A percentile compares a stretch with the other conserved stretches of the same genome.
Evolutionary conservation across 306 rosid genomes (phyloP).

Genomic region (Fagus sylvatica): DNA sequence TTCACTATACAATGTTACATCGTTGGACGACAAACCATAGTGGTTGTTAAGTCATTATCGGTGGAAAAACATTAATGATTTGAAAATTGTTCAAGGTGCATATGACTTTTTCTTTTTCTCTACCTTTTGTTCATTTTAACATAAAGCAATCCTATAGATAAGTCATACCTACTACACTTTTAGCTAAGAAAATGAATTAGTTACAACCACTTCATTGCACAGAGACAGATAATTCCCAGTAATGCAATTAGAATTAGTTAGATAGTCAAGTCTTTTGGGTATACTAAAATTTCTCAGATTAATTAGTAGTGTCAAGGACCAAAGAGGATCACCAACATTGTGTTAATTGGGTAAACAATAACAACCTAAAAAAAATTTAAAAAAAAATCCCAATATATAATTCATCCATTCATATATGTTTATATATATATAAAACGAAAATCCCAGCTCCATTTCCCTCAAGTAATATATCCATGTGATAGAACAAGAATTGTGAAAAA

Average conservation of each 20-base stretch:
- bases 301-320: too few relatives aligned
- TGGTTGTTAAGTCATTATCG: not conserved
- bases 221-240: not conserved
- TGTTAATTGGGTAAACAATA: too few relatives aligned
- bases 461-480: not conserved
- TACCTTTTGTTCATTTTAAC: too few relatives aligned
- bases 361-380: too few relatives aligned
- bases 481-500: not conserved
- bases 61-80: not conserved
- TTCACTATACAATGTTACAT: too few relatives aligned
- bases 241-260: not conserved
- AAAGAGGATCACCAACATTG: too few relatives aligned
- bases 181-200: too few relatives aligned
- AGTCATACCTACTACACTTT: too few relatives aligned
- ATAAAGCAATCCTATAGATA: too few relatives aligned
- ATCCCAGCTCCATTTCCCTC: not conserved
- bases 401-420: not conserved
- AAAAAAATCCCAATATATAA: not conserved
- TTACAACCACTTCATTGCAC: not conserved
- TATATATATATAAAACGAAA: not conserved
- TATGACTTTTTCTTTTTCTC: not conserved
- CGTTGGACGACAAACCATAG: not conserved
- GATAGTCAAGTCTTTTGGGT: not conserved
- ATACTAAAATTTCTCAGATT: too few relatives aligned
- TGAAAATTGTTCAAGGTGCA: not conserved